Conservation (phyloP, 1,139 yeast genomes). For the Candida sanyaensis region DNA sequence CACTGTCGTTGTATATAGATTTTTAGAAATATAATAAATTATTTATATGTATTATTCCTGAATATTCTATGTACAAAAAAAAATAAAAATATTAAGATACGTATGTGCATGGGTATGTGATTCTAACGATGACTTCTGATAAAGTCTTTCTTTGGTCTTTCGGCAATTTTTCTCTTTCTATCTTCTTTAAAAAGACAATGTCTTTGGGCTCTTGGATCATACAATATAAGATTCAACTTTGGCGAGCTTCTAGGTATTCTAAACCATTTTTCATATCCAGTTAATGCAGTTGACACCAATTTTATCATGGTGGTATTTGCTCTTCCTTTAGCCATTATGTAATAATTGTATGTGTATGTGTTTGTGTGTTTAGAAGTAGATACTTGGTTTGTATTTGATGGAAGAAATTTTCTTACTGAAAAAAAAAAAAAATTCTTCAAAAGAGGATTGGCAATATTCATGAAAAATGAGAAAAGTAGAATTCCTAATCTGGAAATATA, state of each 20-base stretch:
- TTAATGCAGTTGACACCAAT: constrained; percentile 79
- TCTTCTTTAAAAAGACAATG: constrained; percentile 90
- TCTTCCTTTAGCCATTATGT: constrained; percentile 44
- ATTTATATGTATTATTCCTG: background rate
- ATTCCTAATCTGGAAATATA: constrained; percentile 5
- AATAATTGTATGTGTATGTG: background rate
- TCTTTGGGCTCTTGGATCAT: constrained; percentile 72
- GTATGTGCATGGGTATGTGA: too few species aligned
- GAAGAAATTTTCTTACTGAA: background rate
- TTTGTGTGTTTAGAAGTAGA: background rate
- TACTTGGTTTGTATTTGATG: background rate
- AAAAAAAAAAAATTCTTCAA: constrained; percentile 1
- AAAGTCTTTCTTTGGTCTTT: constrained; percentile 59
- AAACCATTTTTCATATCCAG: constrained; percentile 83
- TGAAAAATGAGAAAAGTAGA: constrained; percentile 1
- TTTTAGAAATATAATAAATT: constrained; percentile 1
- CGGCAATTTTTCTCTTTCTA: constrained; percentile 79
- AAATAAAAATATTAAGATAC: too few species aligned
- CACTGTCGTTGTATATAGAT: background rate
- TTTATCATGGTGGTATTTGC: constrained; percentile 50
- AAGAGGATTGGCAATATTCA: background rate
- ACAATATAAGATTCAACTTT: constrained; percentile 76
- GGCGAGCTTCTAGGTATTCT: constrained; percentile 82
- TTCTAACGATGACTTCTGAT: constrained; percentile 47
- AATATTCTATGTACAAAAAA: background rate